Percentiles rank a stretch among this genome's conserved stretches.
Conservation (phyloP, 2,329 filamentous ascomycete genomes). For the Thelonectria blattea region DNA sequence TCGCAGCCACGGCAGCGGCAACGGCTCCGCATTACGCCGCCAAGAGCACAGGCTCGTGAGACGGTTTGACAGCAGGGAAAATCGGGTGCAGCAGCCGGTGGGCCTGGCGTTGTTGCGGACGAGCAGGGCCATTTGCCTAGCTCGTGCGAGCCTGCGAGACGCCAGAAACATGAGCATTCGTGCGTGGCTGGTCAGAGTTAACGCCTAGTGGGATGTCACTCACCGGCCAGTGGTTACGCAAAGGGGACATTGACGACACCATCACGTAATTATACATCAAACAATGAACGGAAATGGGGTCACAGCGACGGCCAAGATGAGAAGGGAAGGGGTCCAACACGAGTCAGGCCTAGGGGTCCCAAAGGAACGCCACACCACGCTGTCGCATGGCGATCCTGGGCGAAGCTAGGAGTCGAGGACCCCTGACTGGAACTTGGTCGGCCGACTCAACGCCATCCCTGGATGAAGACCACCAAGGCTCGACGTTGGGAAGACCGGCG, state of each 20-base stretch:
- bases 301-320: neutral
- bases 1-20: neutral
- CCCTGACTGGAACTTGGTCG: too few relatives aligned
- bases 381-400: neutral
- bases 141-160: constrained; percentile 1
- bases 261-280: neutral
- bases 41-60: neutral
- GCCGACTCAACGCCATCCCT: neutral
- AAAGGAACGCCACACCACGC: neutral
- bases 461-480: neutral
- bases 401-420: neutral
- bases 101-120: constrained; percentile 11
- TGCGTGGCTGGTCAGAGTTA: constrained; percentile 3
- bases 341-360: neutral
- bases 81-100: constrained; percentile 13
- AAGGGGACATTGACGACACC: neutral
- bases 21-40: neutral
- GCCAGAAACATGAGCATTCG: neutral
- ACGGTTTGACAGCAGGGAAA: constrained; percentile 12
- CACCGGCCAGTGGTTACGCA: neutral
- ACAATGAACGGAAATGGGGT: neutral
- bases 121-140: constrained; percentile 12
- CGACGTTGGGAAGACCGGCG: neutral
- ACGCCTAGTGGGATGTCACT: neutral
- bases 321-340: neutral